These are phyloP conservation scores for Litsea cubeba DNA, from an alignment of 164 flowering plant genomes.

Conservation along the genomic window DNA sequence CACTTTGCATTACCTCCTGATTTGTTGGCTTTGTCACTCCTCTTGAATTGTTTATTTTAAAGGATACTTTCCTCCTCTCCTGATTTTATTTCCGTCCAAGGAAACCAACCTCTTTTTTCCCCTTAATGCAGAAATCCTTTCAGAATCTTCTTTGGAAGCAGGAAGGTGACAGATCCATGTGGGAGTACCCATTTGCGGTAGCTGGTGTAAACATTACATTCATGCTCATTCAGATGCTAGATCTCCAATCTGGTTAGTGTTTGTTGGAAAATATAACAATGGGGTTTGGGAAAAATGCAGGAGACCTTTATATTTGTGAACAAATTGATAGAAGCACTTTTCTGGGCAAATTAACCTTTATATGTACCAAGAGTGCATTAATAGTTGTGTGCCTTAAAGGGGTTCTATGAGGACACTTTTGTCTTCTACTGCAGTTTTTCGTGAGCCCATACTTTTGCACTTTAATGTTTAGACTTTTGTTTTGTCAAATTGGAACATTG, in stretches of 20 bases:
- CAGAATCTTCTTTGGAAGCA: conserved; percentile 85
- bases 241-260: conserved; percentile 79
- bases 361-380: too few species aligned
- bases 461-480: too few species aligned
- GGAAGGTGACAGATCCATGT: conserved; percentile 81
- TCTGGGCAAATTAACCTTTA: too few species aligned
- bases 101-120: background rate
- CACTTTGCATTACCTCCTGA: too few species aligned
- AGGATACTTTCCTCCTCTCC: background rate
- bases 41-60: background rate
- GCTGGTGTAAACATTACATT: conserved; percentile 98
- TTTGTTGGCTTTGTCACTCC: background rate
- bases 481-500: too few species aligned
- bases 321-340: too few species aligned
- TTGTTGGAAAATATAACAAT: background rate
- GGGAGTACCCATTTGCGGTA: conserved; percentile 99
- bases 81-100: background rate
- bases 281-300: background rate
- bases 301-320: too few species aligned
- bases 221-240: conserved; percentile 99
- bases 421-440: too few species aligned
- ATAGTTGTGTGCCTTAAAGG: too few species aligned
- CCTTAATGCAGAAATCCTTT: conserved; percentile 62
- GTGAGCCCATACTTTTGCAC: too few species aligned
- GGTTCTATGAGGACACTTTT: too few species aligned